Evolutionary conservation across 2,329 filamentous ascomycete species (phyloP), one percentile per base, ranked within the genome.

Genomic region (Colletotrichum kahawae): DNA sequence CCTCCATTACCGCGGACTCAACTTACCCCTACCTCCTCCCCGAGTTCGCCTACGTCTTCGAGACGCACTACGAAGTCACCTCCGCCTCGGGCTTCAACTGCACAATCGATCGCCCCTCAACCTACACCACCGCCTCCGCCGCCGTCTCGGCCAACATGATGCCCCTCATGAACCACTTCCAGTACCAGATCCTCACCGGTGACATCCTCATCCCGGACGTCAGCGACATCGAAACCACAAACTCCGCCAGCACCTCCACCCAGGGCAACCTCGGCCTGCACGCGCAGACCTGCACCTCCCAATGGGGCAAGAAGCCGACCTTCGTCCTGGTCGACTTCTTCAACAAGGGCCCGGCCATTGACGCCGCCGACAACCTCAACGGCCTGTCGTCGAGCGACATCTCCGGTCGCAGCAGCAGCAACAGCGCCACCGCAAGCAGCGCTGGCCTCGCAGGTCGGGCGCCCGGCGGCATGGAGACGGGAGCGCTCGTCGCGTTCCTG

Each of bases 251-350:
- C 13, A 92, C 90, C 4, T 85, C 84, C 4, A 82, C 82, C 0
- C 38, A 63, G n/a, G 94, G 94, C 9, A 85, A 87, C 67, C 80
- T 92, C 56, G 91, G 91, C 57, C 82, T 82, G 63, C 89, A 92
- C 31, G 90, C 90, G 38, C 81, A 85, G 57, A 82, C 82, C 72
- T 96, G 92, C 82, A 84, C 85, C 67, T 80, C 78, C 4, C 84
- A 91, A 76, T 96, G 93, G 87, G 88, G 89, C n/a, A 83, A 85
- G 33, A 86, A 88, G 65, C 94, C 95, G n/a, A 92, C 88, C 4
- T 96, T 95, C 79, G 88, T 95, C 24, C 88, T 97, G 12, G 94
- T 96, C 2, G 95, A 97, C 83, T 96, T 95, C 83, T 95, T 93
- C 83, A 93, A 95, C 82, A 88, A 92, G 74, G 94, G 93, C 0